These are phyloP conservation scores for Scheffersomyces stambukii DNA, from an alignment of 1,139 yeast species.

Conservation along the genomic window DNA sequence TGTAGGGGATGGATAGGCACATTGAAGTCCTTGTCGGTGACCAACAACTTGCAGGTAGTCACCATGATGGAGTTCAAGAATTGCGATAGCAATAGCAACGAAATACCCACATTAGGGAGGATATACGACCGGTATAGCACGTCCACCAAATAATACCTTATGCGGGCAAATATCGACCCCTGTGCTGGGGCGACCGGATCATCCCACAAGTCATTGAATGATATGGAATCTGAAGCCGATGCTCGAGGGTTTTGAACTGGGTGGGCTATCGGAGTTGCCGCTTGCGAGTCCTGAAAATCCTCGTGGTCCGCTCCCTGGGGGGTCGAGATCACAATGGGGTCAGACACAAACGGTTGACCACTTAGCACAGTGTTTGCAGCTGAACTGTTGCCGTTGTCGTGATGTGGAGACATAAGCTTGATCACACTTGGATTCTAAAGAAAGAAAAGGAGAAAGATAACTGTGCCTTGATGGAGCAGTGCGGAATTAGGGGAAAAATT, in stretches of 20 bases:
- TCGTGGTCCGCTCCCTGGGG: too few species aligned
- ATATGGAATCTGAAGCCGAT: too few species aligned
- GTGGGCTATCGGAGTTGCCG: too few species aligned
- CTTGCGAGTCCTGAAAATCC: too few species aligned
- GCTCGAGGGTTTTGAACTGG: too few species aligned
- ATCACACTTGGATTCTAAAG: too few species aligned
- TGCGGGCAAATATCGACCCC: too few species aligned
- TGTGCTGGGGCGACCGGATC: too few species aligned
- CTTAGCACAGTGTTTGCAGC: constrained; percentile 7
- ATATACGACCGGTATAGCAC: constrained; percentile 8
- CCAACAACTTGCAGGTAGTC: constrained; percentile 66
- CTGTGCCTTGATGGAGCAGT: neutral
- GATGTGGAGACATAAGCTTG: too few species aligned
- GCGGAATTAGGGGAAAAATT: neutral
- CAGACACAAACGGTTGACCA: constrained; percentile 10
- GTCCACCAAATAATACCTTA: neutral
- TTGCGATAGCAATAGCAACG: constrained; percentile 52
- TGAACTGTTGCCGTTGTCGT: too few species aligned
- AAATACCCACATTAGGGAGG: constrained; percentile 32
- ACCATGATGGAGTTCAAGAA: constrained; percentile 76
- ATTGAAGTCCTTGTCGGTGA: constrained; percentile 52
- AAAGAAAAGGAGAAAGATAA: neutral
- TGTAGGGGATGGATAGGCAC: constrained; percentile 72
- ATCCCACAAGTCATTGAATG: too few species aligned
- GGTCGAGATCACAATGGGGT: constrained; percentile 7